Conservation (phyloP, 2,329 filamentous ascomycete species). For the Verticillium zaregamsianum region DNA sequence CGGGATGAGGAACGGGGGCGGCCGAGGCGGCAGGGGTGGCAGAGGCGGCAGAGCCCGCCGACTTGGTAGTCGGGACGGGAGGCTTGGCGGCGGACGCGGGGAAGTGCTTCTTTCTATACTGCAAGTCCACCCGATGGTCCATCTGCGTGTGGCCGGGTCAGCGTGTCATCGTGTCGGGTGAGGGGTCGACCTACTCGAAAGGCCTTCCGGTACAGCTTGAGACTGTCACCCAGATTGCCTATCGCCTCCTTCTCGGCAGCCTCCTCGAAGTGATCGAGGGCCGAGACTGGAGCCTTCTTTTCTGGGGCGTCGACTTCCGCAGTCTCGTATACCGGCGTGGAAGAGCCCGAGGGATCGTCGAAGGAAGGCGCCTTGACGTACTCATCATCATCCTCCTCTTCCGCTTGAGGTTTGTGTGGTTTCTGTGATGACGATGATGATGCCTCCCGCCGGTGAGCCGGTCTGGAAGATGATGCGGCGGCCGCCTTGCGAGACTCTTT, state of each 20-base stretch:
- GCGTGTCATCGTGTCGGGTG: not conserved
- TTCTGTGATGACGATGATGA: conserved; percentile 15
- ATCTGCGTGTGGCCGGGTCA: conserved; percentile 50
- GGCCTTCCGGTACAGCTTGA: conserved; percentile 83
- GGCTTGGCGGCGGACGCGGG: conserved; percentile 57
- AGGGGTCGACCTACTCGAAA: conserved; percentile 63
- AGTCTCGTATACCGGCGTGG: not conserved
- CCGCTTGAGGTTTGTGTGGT: conserved; percentile 16
- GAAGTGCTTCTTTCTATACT: conserved; percentile 90
- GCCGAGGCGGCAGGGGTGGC: conserved; percentile 21
- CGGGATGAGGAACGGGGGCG: conserved; percentile 23
- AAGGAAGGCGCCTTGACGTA: conserved; percentile 27
- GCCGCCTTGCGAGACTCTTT: conserved; percentile 5
- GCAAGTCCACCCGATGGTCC: conserved; percentile 77
- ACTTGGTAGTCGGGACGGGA: conserved; percentile 10
- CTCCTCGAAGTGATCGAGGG: conserved; percentile 87
- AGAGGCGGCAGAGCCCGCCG: conserved; percentile 18
- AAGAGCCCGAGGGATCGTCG: conserved; percentile 18
- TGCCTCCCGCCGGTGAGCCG: conserved; percentile 15
- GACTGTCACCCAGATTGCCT: conserved; percentile 83
- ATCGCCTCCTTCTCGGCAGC: conserved; percentile 84
- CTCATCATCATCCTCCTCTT: conserved; percentile 33
- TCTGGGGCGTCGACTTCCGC: conserved; percentile 14
- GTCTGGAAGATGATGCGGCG: conserved; percentile 20
- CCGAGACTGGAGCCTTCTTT: conserved; percentile 59